Base-by-base conservation (phyloP, 257 asterid genomes). In the Solanum microdontum region DNA sequence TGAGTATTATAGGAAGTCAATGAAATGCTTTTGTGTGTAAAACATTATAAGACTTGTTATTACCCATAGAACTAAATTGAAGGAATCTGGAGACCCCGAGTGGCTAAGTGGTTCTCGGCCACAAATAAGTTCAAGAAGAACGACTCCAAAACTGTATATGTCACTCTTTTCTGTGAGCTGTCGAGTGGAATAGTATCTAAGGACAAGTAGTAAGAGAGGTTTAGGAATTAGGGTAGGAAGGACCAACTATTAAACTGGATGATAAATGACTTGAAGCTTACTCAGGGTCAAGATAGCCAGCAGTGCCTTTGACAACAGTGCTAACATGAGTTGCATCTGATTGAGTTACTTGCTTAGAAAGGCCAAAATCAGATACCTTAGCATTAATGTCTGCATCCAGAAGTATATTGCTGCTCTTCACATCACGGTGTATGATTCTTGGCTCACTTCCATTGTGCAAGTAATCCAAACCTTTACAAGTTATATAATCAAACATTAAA, bases 211-310 rank as follows among this genome's bases (percentile, higher is more conserved):
- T 15, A 37, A 64, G 23, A 75, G 26, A 85, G 69, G 14, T 68
- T 84, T 55, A 84, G 45, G 43, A 73, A 19, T 82, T 39, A 84
- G 45, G 43, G 68, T 32, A 28, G 34, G 64, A 32, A 39, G 48
- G 11, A 73, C 3, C 39, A 68, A 17, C 9, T 17, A 14, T 17
- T 83, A 58, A 83, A 11, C 73, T 40, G 51, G 64, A 24, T 43
- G 32, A 19, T 10, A 43, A 83, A 30, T 28, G 55, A 26, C 34
- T 70, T 21, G 28, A 82, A 83, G 62, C 39, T 64, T 91, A 96
- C 99, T 96, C 99, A 11, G 99, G 99, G 93, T 96, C 99, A 76
- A 96, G 95, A 89, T 96, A 96, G 89, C 99, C 99, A 43, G 98
- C 98, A 34, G 98, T 95, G 93, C 98, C 98, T 89, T 95, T 95